Percentiles rank a stretch among this genome's conserved stretches.
These are phyloP conservation scores for Oryza punctata DNA, from an alignment of 176 grass and related monocot species.

Conservation along the genomic window DNA sequence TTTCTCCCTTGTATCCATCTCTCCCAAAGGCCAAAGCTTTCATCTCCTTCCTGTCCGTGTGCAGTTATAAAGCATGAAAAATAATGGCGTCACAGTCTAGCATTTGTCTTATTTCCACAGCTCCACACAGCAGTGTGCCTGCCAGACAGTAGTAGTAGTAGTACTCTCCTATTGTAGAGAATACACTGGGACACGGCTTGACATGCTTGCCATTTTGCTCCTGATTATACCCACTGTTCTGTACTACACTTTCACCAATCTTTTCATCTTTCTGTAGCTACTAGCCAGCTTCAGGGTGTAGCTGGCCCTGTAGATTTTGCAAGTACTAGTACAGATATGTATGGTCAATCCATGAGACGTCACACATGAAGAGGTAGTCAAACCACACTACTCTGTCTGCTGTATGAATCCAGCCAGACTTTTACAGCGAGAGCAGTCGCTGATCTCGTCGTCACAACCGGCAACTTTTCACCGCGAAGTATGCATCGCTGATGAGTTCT, in stretches of 20 bases:
- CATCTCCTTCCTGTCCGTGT: background rate
- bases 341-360: conserved; percentile 23
- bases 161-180: background rate
- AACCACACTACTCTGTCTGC: conserved; percentile 13
- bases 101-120: conserved; percentile 38
- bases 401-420: conserved; percentile 33
- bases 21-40: background rate
- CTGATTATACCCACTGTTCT: background rate
- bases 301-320: background rate
- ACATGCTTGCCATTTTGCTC: conserved; percentile 24
- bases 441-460: background rate
- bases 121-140: background rate
- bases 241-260: background rate
- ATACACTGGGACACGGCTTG: background rate
- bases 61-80: background rate
- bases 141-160: background rate
- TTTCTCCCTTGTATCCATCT: conserved; percentile 19
- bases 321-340: conserved; percentile 6
- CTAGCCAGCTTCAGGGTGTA: background rate
- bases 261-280: background rate
- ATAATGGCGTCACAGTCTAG: background rate
- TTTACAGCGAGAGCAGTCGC: conserved; percentile 13
- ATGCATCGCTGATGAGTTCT: conserved; percentile 21
- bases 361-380: conserved; percentile 30
- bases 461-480: conserved; percentile 30